Conservation (phyloP, 2,329 filamentous ascomycete species). For the Paraphaeosphaeria sporulosa region DNA sequence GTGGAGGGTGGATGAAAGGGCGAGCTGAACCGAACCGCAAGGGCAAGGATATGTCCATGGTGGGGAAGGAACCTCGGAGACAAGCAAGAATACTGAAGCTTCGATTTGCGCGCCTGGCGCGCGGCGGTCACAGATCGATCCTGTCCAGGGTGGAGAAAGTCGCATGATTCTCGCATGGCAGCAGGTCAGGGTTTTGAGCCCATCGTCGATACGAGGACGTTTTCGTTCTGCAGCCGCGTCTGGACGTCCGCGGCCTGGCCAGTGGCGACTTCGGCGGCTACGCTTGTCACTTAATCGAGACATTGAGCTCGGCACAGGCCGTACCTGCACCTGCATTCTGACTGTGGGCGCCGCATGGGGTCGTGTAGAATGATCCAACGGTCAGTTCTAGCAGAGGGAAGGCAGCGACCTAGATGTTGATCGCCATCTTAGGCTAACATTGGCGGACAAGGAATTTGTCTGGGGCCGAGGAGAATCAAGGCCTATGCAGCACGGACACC, state of each 20-base stretch:
- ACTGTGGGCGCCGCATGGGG: not conserved
- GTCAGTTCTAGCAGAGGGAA: not conserved
- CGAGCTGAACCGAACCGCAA: conserved; percentile 1
- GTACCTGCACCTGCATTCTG: not conserved
- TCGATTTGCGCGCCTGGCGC: conserved; percentile 1
- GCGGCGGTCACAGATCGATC: not conserved
- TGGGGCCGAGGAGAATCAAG: not conserved
- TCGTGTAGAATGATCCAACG: not conserved
- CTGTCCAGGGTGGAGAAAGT: not conserved
- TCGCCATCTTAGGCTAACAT: not conserved
- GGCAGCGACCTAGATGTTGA: not conserved
- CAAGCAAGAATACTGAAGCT: not conserved
- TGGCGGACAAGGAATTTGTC: not conserved
- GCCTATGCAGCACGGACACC: not conserved
- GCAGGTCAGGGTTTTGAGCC: conserved; percentile 15
- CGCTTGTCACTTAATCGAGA: not conserved
- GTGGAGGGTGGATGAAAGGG: conserved; percentile 17
- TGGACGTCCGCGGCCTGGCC: not conserved
- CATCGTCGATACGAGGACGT: not conserved
- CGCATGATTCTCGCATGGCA: conserved; percentile 12
- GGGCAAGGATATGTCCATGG: conserved; percentile 2
- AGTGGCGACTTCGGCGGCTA: conserved; percentile 2
- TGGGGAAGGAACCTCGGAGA: conserved; percentile 3
- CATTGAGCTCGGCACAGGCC: not conserved
- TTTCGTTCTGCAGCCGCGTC: conserved; percentile 2